Evolutionary conservation across 2,329 filamentous ascomycete genomes (phyloP).

Genomic region (Juglanconis juglandina): DNA sequence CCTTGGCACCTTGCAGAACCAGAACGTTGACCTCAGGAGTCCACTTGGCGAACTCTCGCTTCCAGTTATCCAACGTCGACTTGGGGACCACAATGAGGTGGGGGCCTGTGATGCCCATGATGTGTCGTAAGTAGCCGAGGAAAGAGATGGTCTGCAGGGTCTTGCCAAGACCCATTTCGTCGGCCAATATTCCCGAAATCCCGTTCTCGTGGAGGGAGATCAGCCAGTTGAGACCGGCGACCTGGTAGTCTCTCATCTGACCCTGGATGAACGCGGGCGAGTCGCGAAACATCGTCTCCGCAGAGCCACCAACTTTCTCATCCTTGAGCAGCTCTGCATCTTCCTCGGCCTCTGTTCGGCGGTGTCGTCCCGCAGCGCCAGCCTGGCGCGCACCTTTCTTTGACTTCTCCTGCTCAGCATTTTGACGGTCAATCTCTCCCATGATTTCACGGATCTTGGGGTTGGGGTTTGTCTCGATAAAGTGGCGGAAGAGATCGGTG

Average conservation of each 20-base stretch:
- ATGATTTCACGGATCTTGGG: constrained; percentile 93
- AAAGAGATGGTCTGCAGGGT: constrained; percentile 97
- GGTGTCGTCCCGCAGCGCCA: constrained; percentile 72
- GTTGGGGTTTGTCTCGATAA: constrained; percentile 96
- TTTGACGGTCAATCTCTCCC: constrained; percentile 89
- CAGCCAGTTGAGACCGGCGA: constrained; percentile 94
- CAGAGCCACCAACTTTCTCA: constrained; percentile 81
- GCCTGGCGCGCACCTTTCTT: constrained; percentile 81
- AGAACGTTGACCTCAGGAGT: constrained; percentile 93
- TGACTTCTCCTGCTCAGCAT: constrained; percentile 66
- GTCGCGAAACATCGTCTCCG: constrained; percentile 88
- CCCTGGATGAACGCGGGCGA: constrained; percentile 88
- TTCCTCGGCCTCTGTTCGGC: constrained; percentile 95
- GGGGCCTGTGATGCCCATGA: constrained; percentile 84
- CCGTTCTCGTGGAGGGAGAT: constrained; percentile 97
- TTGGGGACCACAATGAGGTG: constrained; percentile 93
- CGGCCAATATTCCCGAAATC: constrained; percentile 94
- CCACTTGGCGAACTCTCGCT: constrained; percentile 89
- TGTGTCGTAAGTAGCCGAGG: constrained; percentile 87
- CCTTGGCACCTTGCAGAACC: constrained; percentile 91
- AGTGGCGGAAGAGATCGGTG: constrained; percentile 96
- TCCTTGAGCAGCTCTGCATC: constrained; percentile 86
- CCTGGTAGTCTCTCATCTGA: constrained; percentile 92
- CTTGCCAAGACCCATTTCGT: constrained; percentile 98
- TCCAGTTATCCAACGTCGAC: constrained; percentile 98